Evolutionary conservation across 768 basidiomycete genomes (phyloP).

Genomic region (Cystobasidium onofrii): DNA sequence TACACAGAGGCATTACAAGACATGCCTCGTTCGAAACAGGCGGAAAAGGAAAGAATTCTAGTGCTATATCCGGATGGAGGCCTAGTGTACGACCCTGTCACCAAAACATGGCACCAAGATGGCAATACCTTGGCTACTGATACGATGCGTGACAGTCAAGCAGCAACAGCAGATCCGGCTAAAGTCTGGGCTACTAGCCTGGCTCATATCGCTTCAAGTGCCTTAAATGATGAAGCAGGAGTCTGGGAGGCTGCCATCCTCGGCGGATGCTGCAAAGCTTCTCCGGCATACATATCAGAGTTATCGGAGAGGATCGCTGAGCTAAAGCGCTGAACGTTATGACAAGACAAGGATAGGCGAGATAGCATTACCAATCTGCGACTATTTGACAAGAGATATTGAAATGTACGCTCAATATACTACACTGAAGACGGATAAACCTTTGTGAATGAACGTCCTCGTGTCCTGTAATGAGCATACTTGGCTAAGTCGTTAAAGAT

Average conservation of each 20-base stretch:
- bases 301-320: not conserved
- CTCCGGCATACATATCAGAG: slow-evolving; percentile 11
- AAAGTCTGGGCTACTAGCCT: not conserved
- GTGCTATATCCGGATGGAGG: slow-evolving; percentile 26
- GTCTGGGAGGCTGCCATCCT: not conserved
- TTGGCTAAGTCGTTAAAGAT: too few species aligned
- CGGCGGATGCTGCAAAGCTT: slow-evolving; percentile 23
- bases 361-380: too few species aligned
- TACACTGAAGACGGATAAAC: slow-evolving; percentile 11
- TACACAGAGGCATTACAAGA: not conserved
- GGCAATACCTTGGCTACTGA: not conserved
- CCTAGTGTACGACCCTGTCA: slow-evolving; percentile 6
- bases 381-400: too few species aligned
- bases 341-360: too few species aligned
- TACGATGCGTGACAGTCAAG: not conserved
- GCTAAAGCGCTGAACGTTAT: too few species aligned
- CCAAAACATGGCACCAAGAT: slow-evolving; percentile 16
- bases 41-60: not conserved
- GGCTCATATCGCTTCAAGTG: not conserved
- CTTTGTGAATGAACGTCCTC: not conserved
- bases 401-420: slow-evolving; percentile 24
- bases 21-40: not conserved
- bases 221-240: not conserved
- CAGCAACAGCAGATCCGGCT: slow-evolving; percentile 3
- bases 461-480: slow-evolving; percentile 6